Evolutionary conservation across 2,329 filamentous ascomycete genomes (phyloP), one percentile per base, ranked within the genome.

Genomic region (Leptosphaerulina australis): DNA sequence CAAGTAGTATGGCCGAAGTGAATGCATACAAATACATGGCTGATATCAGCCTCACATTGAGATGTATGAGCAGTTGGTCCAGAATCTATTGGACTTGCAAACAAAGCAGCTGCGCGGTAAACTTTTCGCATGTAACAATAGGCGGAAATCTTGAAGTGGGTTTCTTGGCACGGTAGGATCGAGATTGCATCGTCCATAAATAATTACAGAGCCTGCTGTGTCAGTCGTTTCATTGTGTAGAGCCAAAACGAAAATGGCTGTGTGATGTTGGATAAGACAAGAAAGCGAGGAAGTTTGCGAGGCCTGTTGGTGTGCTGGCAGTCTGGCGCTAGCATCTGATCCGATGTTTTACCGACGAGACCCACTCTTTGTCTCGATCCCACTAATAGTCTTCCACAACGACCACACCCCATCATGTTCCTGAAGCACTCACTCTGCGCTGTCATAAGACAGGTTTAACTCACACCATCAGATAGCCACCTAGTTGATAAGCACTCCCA

Each of bases 381-480:
- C 20, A 29, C 44, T 29, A 39, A 38, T 28, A 21, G 41, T 14
- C 26, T 26, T 44, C 28, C 11, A 34, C 37, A 34, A 53, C 50
- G 39, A 44, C 22, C 14, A 45, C 41, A 45, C 40, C 48, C 25
- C 41, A 45, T 50, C 34, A 15, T n/a, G 24, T 21, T n/a, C 20
- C 24, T 18, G 25, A 31, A 33, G 21, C 18, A 20, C 17, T 14
- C 31, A 9, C 3, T 21, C 12, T 37, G 11, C 11, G 9, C 15
- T 20, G 30, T 18, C 14, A 20, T 30, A 10, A 18, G 12, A 4
- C 3, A n/a, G n/a, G 14, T 39, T 10, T 17, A 18, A 20, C 3
- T 18, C 15, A 17, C 10, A 34, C 15, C 15, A 4, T 20, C 10
- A 18, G 15, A 10, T 17, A 10, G 3, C 10, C 15, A 34, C 17